phyloP scores from a whole-genome alignment of 805 yeast genomes.

The Yamadazyma insecticola region DNA sequence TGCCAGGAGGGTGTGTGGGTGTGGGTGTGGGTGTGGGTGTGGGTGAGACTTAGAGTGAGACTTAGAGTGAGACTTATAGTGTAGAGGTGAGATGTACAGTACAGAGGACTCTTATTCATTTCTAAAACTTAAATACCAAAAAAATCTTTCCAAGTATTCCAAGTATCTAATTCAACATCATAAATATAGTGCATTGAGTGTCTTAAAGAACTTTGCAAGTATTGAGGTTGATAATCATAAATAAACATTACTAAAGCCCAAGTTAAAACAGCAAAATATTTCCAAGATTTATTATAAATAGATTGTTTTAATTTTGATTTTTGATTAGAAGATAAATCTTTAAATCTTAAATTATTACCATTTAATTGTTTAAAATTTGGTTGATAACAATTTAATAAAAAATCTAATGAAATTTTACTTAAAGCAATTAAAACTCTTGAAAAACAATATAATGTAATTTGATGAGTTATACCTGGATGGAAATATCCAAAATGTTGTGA shows the following conservation, averaged over 20 bases:
- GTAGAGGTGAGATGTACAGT: no score
- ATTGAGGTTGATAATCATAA: slow-evolving; percentile 57
- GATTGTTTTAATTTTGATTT: slow-evolving; percentile 25
- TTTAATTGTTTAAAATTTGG: slow-evolving; percentile 17
- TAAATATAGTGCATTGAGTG: slow-evolving; percentile 70
- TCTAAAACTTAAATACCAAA: slow-evolving; percentile 22
- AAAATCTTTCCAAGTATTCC: slow-evolving; percentile 45
- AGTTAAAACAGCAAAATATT: slow-evolving; percentile 53
- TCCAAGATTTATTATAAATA: slow-evolving; percentile 45
- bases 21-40: no score
- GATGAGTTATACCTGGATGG: slow-evolving; percentile 56
- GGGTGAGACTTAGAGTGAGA: no score
- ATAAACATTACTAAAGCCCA: slow-evolving; percentile 77
- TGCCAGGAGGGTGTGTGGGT: no score
- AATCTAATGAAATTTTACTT: slow-evolving; percentile 47
- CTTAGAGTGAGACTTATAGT: no score
- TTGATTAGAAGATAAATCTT: slow-evolving; percentile 28
- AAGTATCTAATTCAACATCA: slow-evolving; percentile 49
- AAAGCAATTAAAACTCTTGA: slow-evolving; percentile 62
- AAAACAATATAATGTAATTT: slow-evolving; percentile 68
- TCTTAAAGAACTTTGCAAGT: slow-evolving; percentile 60
- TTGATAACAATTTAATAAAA: slow-evolving; percentile 30
- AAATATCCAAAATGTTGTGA: slow-evolving; percentile 40
- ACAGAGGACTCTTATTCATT: no score
- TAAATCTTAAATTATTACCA: slow-evolving; percentile 3